Evolutionary conservation across 495 filamentous ascomycete genomes (phyloP).

Genomic region (Daldinia caldariorum): DNA sequence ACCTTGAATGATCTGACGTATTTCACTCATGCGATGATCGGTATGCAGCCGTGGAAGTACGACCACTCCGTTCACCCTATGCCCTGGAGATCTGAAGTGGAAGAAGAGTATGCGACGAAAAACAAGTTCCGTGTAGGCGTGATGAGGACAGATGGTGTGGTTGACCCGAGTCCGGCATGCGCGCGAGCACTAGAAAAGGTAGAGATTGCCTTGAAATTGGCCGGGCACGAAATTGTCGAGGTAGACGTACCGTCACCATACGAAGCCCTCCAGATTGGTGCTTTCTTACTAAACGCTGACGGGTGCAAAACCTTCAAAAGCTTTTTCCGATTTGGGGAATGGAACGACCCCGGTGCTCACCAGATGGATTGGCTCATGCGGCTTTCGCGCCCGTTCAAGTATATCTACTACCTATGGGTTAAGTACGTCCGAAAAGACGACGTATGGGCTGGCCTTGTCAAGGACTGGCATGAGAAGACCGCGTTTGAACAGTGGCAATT

Average conservation of each 20-base stretch:
- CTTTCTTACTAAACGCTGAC: slow-evolving; percentile 87
- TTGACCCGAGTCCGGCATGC: slow-evolving; percentile 88
- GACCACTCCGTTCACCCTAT: slow-evolving; percentile 88
- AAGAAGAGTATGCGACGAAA: slow-evolving; percentile 65
- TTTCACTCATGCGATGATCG: slow-evolving; percentile 80
- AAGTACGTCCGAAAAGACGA: slow-evolving; percentile 80
- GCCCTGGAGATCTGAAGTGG: slow-evolving; percentile 73
- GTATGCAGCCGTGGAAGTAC: slow-evolving; percentile 92
- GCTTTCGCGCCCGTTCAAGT: slow-evolving; percentile 80
- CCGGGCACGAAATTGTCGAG: slow-evolving; percentile 82
- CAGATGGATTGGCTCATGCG: slow-evolving; percentile 77
- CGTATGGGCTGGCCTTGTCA: slow-evolving; percentile 80
- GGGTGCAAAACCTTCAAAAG: slow-evolving; percentile 83
- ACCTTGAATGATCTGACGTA: slow-evolving; percentile 86
- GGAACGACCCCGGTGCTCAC: slow-evolving; percentile 79
- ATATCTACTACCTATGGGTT: slow-evolving; percentile 87
- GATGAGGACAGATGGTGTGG: slow-evolving; percentile 83
- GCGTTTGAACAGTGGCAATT: slow-evolving; percentile 84
- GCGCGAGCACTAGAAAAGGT: slow-evolving; percentile 76
- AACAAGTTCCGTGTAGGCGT: slow-evolving; percentile 78
- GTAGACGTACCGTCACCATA: slow-evolving; percentile 73
- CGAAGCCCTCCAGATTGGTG: slow-evolving; percentile 79
- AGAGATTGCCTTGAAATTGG: slow-evolving; percentile 70
- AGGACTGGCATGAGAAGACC: slow-evolving; percentile 73
- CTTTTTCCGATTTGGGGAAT: slow-evolving; percentile 80